Percentiles rank a stretch among this genome's conserved stretches.
Evolutionary conservation across 345 rosid species (phyloP).

Genomic region (Punica granatum): DNA sequence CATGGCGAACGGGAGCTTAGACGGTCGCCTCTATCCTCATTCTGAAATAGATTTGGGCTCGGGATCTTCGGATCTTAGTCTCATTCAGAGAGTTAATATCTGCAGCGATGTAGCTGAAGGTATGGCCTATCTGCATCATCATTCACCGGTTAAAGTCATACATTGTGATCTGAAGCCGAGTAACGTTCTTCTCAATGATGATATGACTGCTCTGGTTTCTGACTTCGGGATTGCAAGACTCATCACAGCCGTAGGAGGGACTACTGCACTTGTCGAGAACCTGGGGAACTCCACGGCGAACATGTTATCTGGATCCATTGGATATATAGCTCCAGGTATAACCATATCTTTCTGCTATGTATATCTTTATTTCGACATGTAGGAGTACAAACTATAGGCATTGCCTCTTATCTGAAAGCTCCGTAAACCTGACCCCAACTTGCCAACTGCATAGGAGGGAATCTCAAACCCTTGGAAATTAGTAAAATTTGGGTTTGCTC

Average conservation of each 20-base stretch:
- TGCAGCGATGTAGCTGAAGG: slow-evolving; percentile 57
- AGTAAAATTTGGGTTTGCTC: not conserved
- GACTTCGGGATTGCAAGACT: slow-evolving; percentile 53
- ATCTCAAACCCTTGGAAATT: too few species aligned
- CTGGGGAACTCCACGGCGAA: slow-evolving; percentile 47
- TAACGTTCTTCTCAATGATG: slow-evolving; percentile 55
- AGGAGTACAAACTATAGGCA: not conserved
- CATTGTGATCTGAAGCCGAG: slow-evolving; percentile 61
- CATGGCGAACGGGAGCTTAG: slow-evolving; percentile 52
- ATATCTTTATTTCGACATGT: not conserved
- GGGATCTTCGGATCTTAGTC: slow-evolving; percentile 33
- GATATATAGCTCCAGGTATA: slow-evolving; percentile 59
- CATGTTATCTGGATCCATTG: slow-evolving; percentile 38
- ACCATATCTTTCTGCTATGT: not conserved
- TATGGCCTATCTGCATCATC: slow-evolving; percentile 62
- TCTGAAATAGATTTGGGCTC: slow-evolving; percentile 20
- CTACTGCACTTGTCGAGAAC: slow-evolving; percentile 24
- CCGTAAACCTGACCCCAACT: too few species aligned
- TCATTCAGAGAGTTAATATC: slow-evolving; percentile 41
- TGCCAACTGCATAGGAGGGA: too few species aligned
- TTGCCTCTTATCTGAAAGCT: too few species aligned
- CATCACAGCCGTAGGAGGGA: slow-evolving; percentile 29
- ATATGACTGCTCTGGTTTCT: slow-evolving; percentile 56
- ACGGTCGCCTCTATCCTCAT: slow-evolving; percentile 37
- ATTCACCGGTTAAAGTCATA: slow-evolving; percentile 43